Base-by-base conservation (phyloP, 257 asterid genomes). In the Scutellaria minor region DNA sequence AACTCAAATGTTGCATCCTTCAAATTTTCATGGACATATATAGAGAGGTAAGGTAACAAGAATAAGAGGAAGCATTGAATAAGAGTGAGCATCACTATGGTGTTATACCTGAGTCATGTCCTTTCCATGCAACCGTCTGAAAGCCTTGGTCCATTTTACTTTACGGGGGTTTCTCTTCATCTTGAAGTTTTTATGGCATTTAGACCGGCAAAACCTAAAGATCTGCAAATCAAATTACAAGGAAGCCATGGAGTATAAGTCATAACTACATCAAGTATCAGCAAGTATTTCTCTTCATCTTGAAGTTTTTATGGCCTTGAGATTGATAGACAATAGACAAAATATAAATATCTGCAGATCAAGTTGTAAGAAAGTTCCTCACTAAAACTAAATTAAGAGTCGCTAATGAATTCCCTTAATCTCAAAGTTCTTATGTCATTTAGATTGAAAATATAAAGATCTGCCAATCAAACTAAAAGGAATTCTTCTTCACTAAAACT, bases 131-230 rank as follows among this genome's bases (percentile, higher is more conserved):
- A 88, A 78, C 69, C 92, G 70, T 71, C 96, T 91, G 83, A 85
- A 91, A 53, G 96, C 97, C 83, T 93, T 93, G 3, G 96, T 93
- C 98, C 98, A 93, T 77, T 88, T 84, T 7, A 93, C 96, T 66
- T 93, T 89, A 7, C 96, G 96, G 13, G 97, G 97, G 57, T 93
- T 93, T 79, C 98, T 88, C 95, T 93, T 93, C 98, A 93, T 93
- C 86, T 90, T 90, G 80, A 89, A 90, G 86, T 93, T 90, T 64
- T 90, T 90, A 83, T 89, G 98, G 81, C 97, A 90, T 70, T 93
- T 93, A 10, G 98, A 89, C 45, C 96, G 89, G 74, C 97, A 88
- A 62, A 93, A 90, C 64, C 96, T 81, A 80, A 93, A 93, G 70
- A 31, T 31, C 37, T 31, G 37, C 75, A 71, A 79, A 53, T 27